phyloP scores from a whole-genome alignment of 2,329 filamentous ascomycete species.

The Fusarium subglutinans region DNA sequence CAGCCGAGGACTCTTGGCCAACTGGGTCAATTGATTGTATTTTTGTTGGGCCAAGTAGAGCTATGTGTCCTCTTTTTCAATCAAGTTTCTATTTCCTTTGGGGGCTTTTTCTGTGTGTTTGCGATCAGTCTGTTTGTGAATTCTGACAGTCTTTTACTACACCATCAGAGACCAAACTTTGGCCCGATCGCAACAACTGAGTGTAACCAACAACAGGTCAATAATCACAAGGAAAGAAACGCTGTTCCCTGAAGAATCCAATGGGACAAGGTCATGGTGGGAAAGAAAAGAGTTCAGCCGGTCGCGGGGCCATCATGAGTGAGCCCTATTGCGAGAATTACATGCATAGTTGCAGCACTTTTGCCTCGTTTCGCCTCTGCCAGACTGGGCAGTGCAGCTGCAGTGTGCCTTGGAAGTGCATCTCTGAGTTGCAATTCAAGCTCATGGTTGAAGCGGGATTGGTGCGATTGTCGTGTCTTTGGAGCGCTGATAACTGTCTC shows the following conservation, averaged over 20 bases:
- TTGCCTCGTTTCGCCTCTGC: slow-evolving; percentile 5
- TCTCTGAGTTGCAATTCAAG: slow-evolving; percentile 12
- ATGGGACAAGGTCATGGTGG: background rate
- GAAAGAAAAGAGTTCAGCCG: background rate
- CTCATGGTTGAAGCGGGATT: slow-evolving; percentile 10
- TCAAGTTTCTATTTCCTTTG: background rate
- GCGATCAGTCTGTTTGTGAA: slow-evolving; percentile 1
- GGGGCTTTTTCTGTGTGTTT: background rate
- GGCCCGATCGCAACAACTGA: slow-evolving; percentile 17
- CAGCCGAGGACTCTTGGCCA: slow-evolving; percentile 23
- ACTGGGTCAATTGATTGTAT: background rate
- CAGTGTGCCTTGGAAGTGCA: slow-evolving; percentile 15
- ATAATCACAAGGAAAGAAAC: slow-evolving; percentile 12
- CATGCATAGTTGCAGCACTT: slow-evolving; percentile 10
- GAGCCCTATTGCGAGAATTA: slow-evolving; percentile 26
- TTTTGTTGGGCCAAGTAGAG: background rate
- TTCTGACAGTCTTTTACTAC: slow-evolving; percentile 4
- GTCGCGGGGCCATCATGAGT: slow-evolving; percentile 26
- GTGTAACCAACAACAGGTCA: background rate
- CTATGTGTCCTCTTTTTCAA: background rate
- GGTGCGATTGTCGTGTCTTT: background rate
- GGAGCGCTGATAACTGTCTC: background rate
- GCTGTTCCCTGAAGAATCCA: background rate
- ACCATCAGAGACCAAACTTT: slow-evolving; percentile 9
- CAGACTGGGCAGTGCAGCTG: slow-evolving; percentile 19